Evolutionary conservation across 768 basidiomycete species (phyloP).

Genomic region (Hypsizygus marmoreus): DNA sequence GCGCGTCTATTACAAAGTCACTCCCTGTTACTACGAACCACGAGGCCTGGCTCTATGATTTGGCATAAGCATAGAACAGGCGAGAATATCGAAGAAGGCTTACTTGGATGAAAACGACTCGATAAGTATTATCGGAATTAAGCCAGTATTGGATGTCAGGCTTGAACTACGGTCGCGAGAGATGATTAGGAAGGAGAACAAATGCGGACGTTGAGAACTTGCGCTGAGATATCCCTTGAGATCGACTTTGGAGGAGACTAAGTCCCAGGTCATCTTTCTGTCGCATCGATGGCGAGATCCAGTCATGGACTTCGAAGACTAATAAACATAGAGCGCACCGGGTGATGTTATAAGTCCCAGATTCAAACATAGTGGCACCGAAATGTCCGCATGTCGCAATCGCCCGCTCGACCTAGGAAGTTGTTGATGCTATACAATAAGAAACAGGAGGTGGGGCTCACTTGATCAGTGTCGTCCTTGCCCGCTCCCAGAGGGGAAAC

Average conservation of each 20-base stretch:
- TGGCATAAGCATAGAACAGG: not conserved
- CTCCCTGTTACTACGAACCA: slow-evolving; percentile 64
- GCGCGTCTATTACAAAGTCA: slow-evolving; percentile 57
- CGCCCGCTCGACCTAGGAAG: slow-evolving; percentile 45
- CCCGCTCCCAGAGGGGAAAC: slow-evolving; percentile 38
- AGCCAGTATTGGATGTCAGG: slow-evolving; percentile 60
- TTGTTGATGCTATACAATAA: not conserved
- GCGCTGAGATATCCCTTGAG: slow-evolving; percentile 49
- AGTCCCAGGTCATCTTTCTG: slow-evolving; percentile 59
- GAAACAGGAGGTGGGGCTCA: slow-evolving; percentile 10
- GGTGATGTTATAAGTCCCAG: slow-evolving; percentile 53
- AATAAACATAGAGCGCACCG: slow-evolving; percentile 29
- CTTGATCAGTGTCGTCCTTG: slow-evolving; percentile 42
- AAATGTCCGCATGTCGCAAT: slow-evolving; percentile 49
- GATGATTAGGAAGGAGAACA: not conserved
- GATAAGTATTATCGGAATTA: slow-evolving; percentile 53
- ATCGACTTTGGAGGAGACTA: slow-evolving; percentile 43
- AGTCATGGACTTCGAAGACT: not conserved
- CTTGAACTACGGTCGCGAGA: slow-evolving; percentile 41
- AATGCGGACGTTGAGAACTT: slow-evolving; percentile 8
- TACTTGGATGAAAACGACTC: slow-evolving; percentile 64
- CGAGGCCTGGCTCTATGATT: slow-evolving; percentile 55
- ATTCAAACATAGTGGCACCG: slow-evolving; percentile 45
- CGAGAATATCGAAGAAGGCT: not conserved
- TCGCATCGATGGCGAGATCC: too few relatives aligned